These are phyloP conservation scores for Chlorella vulgaris DNA, from an alignment of 139 green algal genomes.

Conservation along the genomic window DNA sequence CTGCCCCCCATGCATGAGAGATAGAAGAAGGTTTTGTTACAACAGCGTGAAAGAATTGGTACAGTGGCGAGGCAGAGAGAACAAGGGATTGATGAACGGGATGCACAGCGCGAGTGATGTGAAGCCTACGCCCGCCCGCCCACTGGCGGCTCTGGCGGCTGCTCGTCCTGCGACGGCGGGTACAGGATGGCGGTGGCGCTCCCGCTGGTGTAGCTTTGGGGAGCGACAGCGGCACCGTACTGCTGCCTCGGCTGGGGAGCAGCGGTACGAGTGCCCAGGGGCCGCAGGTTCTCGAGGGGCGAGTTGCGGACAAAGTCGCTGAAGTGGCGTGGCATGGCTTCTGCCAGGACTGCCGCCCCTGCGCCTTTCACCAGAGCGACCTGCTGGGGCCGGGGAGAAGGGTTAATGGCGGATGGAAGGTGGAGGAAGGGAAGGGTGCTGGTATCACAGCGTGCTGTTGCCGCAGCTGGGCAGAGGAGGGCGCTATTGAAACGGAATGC, in stretches of 20 bases:
- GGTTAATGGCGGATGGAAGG: background rate
- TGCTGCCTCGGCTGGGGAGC: background rate
- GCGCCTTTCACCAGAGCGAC: background rate
- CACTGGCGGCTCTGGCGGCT: too few relatives aligned
- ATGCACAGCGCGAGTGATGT: background rate
- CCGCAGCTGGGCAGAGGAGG: too few relatives aligned
- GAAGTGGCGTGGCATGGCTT: constrained; percentile 87
- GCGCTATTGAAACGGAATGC: too few relatives aligned
- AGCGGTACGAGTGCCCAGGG: constrained; percentile 45
- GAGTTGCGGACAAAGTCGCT: constrained; percentile 85
- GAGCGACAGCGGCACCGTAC: background rate
- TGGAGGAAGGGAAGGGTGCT: background rate
- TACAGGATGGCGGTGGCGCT: background rate
- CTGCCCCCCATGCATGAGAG: too few relatives aligned
- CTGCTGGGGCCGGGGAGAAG: background rate
- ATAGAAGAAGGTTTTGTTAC: too few relatives aligned
- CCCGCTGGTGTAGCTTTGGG: constrained; percentile 2
- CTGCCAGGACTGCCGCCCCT: constrained; percentile 70
- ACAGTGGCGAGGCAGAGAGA: too few relatives aligned
- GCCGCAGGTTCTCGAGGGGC: constrained; percentile 67
- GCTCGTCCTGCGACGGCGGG: background rate
- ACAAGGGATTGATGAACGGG: too few relatives aligned
- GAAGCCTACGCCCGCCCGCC: background rate
- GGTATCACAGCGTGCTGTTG: background rate
- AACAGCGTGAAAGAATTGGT: too few relatives aligned